These are phyloP conservation scores for Plasmopara muralis DNA, from an alignment of 352 stramenopile species.

Conservation along the genomic window DNA sequence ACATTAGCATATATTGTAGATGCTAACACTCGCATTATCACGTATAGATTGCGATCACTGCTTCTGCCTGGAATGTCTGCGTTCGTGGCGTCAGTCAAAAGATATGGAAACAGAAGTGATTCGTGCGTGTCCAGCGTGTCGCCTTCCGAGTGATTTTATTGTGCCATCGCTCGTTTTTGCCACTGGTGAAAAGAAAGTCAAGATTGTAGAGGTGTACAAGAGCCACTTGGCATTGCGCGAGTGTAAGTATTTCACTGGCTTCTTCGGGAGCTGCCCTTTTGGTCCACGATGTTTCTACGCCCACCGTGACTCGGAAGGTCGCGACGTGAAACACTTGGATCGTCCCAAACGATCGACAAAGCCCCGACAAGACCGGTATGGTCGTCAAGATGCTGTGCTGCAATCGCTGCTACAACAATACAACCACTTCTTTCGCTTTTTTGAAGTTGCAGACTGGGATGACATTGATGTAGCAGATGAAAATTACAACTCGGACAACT, in stretches of 20 bases:
- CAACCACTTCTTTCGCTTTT: slow-evolving; percentile 55
- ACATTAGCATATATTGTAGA: not conserved
- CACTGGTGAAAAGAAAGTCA: slow-evolving; percentile 48
- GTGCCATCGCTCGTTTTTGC: slow-evolving; percentile 75
- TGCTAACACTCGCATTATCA: not conserved
- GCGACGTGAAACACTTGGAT: slow-evolving; percentile 65
- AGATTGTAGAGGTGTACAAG: slow-evolving; percentile 66
- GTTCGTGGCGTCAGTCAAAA: slow-evolving; percentile 65
- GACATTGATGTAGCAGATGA: slow-evolving; percentile 28
- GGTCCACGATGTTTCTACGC: slow-evolving; percentile 73
- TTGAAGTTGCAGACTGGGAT: slow-evolving; percentile 56
- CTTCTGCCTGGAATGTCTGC: slow-evolving; percentile 70
- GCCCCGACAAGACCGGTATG: slow-evolving; percentile 15
- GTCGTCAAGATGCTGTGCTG: slow-evolving; percentile 23
- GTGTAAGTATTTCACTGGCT: slow-evolving; percentile 77
- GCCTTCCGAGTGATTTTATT: slow-evolving; percentile 65
- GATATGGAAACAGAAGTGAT: slow-evolving; percentile 68
- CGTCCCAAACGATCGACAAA: slow-evolving; percentile 33
- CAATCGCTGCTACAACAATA: slow-evolving; percentile 53
- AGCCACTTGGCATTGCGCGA: slow-evolving; percentile 61
- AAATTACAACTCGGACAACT: slow-evolving; percentile 22
- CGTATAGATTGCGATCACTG: slow-evolving; percentile 54
- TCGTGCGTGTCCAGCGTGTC: slow-evolving; percentile 57
- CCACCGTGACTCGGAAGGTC: slow-evolving; percentile 46
- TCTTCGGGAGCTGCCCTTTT: slow-evolving; percentile 63